Evolutionary conservation across 2,329 filamentous ascomycete genomes (phyloP), one percentile per base, ranked within the genome.

Genomic region (Colletotrichum sp.): DNA sequence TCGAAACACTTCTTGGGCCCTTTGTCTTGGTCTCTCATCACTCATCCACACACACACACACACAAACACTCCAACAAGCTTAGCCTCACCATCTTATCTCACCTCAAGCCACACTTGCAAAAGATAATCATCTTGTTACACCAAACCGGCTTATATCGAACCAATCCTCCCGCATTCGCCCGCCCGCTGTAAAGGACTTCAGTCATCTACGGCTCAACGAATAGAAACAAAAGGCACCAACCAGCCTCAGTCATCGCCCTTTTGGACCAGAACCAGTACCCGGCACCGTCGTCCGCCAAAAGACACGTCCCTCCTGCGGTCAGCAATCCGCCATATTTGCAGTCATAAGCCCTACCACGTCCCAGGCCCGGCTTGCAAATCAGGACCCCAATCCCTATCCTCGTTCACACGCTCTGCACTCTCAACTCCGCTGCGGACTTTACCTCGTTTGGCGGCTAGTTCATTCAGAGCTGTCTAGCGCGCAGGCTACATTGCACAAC

Each of bases 351-450:
- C 72, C n/a, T 56, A 67, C 68, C 43, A 48, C 43, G 24, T 32
- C 69, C 55, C 43, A 48, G 52, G 59, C 58, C 14, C 71, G 36
- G 71, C 65, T 61, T 65, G 59, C 74, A 70, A 68, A 68, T 59
- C 73, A 58, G 36, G 43, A 43, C 48, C 56, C 64, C 59, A 74
- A 69, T 75, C 64, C 73, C 59, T 74, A 34, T 63, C 63, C 69
- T 43, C 36, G 14, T n/a, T 61, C 70, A n/a, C 61, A 34, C 16
- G 32, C 59, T 14, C 61, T 63, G 26, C 32, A n/a, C 38, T 38
- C 30, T 48, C 32, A 76, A 74, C 71, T 76, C 74, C 74, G 74
- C 74, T 36, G 74, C 74, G 71, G 74, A 76, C 71, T 71, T 73
- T 62, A 36, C 21, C 26, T 75, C 26, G 13, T 48, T 48, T 67